phyloP scores from a whole-genome alignment of 2,329 filamentous ascomycete genomes.

The Cordyceps farinosa region DNA sequence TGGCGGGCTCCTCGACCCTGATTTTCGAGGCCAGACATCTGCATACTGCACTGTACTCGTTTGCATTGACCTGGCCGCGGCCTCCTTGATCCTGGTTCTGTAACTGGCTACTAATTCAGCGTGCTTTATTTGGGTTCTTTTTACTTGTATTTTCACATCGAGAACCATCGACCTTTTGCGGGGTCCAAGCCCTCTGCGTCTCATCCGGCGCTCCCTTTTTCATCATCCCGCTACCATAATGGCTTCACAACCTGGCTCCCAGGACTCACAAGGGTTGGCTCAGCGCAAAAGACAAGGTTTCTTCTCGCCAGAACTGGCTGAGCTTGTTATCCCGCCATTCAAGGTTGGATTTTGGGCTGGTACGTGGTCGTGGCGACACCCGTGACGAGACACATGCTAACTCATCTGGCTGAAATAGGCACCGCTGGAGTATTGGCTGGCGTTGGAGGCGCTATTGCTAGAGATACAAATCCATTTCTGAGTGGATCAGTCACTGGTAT shows the following conservation, averaged over 20 bases:
- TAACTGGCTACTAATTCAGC: neutral
- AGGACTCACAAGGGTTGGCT: conserved; percentile 21
- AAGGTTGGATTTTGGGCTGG: conserved; percentile 59
- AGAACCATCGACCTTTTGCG: neutral
- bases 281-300: conserved; percentile 33
- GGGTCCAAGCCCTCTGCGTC: neutral
- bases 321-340: conserved; percentile 49
- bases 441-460: conserved; percentile 67
- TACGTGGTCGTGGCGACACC: conserved; percentile 28
- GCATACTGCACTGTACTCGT: neutral
- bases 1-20: conserved; percentile 1
- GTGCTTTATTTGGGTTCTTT: neutral
- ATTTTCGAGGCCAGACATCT: neutral
- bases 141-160: neutral
- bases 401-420: conserved; percentile 39
- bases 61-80: neutral
- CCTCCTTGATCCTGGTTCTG: neutral
- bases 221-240: conserved; percentile 19
- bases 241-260: conserved; percentile 20
- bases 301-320: conserved; percentile 41
- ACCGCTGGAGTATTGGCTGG: conserved; percentile 60
- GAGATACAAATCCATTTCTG: conserved; percentile 62
- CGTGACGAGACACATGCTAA: neutral
- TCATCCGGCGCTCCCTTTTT: neutral
- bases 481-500: conserved; percentile 70